A percentile compares a stretch with the other conserved stretches of the same genome.
phyloP scores from a whole-genome alignment of 2,329 filamentous ascomycete genomes.

The Zalaria obscura region DNA sequence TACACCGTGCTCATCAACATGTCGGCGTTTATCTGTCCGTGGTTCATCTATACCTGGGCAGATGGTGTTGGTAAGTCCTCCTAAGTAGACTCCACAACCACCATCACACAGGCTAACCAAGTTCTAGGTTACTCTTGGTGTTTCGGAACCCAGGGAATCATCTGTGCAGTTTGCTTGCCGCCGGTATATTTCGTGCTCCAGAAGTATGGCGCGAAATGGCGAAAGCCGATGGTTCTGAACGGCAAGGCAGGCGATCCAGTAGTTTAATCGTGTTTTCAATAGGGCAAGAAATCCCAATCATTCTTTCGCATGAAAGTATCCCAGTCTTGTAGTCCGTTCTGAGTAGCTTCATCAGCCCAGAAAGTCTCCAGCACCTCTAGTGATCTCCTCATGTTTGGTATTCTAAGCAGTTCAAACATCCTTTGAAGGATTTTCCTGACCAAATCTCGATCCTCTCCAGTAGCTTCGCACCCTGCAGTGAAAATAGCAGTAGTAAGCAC shows the following conservation, averaged over 20 bases:
- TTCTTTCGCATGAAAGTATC: slow-evolving; percentile 4
- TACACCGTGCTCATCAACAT: not conserved
- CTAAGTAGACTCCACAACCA: not conserved
- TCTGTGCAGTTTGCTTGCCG: not conserved
- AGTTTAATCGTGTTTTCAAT: slow-evolving; percentile 1
- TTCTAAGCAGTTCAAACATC: slow-evolving; percentile 4
- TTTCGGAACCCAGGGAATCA: not conserved
- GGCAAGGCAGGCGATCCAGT: not conserved
- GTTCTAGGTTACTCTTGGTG: not conserved
- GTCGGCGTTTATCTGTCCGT: not conserved
- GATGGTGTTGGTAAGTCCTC: not conserved
- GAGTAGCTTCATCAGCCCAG: not conserved
- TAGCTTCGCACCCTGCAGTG: slow-evolving; percentile 4
- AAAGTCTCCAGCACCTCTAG: slow-evolving; percentile 5
- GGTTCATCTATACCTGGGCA: not conserved
- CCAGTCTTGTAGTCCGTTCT: slow-evolving; percentile 3
- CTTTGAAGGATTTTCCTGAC: slow-evolving; percentile 1
- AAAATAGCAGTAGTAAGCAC: slow-evolving; percentile 5
- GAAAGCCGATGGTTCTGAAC: not conserved
- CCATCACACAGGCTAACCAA: not conserved
- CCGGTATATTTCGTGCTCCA: not conserved
- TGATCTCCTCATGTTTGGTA: slow-evolving; percentile 2
- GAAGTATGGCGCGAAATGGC: not conserved
- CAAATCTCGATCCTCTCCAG: not conserved
- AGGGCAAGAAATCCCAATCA: slow-evolving; percentile 6